These are phyloP conservation scores for Astragalus membranaceus DNA, from an alignment of 306 rosid genomes.

Conservation along the genomic window DNA sequence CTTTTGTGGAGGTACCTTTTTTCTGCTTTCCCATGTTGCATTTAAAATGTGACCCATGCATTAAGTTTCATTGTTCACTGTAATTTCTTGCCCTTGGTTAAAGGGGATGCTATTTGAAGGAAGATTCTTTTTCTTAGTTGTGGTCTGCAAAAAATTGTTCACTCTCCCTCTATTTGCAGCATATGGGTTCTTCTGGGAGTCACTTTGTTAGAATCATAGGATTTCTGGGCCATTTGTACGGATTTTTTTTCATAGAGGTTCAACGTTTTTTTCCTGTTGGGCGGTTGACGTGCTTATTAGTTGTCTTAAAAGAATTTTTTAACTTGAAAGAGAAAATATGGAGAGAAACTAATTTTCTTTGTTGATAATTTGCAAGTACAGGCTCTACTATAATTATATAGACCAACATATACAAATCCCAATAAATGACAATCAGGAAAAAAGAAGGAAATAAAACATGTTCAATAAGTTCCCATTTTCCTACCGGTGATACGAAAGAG, in stretches of 20 bases:
- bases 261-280: not conserved
- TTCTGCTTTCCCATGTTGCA: not conserved
- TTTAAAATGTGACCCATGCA: not conserved
- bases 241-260: not conserved
- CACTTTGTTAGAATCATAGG: not conserved
- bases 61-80: not conserved
- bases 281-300: not conserved
- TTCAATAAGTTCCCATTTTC: not conserved
- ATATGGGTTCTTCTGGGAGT: not conserved
- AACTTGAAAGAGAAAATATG: not conserved
- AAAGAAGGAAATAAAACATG: not conserved
- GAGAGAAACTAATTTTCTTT: not conserved
- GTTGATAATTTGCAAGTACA: not conserved
- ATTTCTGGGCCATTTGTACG: not conserved
- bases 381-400: not conserved
- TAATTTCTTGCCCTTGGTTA: not conserved
- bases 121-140: constrained; percentile 1
- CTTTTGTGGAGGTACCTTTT: constrained; percentile 83
- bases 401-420: not conserved
- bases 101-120: not conserved
- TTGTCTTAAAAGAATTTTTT: not conserved
- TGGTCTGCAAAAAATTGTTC: not conserved
- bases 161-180: not conserved
- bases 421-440: not conserved
- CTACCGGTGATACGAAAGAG: not conserved